Percentiles rank a stretch among this genome's conserved stretches.
Conservation (phyloP, 2,329 filamentous ascomycete species). For the Exophiala xenobiotica region DNA sequence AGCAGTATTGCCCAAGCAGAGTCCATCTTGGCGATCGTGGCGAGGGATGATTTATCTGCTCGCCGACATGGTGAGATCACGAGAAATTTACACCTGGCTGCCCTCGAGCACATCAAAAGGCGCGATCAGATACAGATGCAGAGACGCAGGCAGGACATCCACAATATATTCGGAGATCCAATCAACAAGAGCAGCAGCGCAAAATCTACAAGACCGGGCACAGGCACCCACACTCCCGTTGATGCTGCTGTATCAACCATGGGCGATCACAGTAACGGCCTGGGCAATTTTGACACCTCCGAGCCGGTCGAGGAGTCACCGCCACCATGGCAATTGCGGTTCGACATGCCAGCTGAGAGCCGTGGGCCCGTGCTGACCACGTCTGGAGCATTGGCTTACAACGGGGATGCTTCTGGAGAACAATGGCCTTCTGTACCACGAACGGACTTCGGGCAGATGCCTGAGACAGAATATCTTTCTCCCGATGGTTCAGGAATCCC, state of each 20-base stretch:
- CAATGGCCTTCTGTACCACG: conserved; percentile 15
- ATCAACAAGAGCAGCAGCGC: conserved; percentile 22
- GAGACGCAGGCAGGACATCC: conserved; percentile 40
- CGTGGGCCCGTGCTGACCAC: conserved; percentile 31
- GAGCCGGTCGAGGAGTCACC: conserved; percentile 11
- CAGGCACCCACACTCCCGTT: conserved; percentile 16
- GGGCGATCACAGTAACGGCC: conserved; percentile 2
- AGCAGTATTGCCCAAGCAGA: conserved; percentile 31
- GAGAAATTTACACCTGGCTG: conserved; percentile 41
- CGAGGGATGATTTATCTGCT: conserved; percentile 28
- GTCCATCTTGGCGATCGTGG: conserved; percentile 27
- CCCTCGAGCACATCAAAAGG: conserved; percentile 39
- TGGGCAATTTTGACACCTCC: conserved; percentile 12
- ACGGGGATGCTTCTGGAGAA: conserved; percentile 20
- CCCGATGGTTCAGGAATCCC: conserved; percentile 26
- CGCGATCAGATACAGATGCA: conserved; percentile 43
- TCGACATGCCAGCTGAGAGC: conserved; percentile 26
- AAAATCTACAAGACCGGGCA: conserved; percentile 8
- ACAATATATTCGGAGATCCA: conserved; percentile 43
- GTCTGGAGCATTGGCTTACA: conserved; percentile 27
- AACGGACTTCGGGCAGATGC: conserved; percentile 18
- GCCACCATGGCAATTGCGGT: conserved; percentile 26
- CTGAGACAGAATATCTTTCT: conserved; percentile 20
- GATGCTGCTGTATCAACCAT: conserved; percentile 4
- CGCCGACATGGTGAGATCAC: conserved; percentile 36